Percentiles rank a stretch among this genome's conserved stretches.
Evolutionary conservation across 1,139 yeast genomes (phyloP).

Genomic region (Eremothecium gossypii): DNA sequence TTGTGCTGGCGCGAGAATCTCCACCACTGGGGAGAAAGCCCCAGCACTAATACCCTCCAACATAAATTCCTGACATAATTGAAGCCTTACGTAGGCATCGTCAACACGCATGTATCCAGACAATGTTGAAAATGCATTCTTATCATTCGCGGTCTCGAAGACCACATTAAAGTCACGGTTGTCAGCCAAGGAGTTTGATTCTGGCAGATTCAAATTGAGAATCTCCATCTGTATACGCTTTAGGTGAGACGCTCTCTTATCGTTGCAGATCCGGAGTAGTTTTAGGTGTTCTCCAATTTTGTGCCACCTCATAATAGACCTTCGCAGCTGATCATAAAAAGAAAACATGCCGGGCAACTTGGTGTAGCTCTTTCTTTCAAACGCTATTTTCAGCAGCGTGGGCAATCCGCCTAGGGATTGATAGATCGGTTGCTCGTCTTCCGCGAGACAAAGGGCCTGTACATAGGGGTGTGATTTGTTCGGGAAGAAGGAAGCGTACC

Average conservation of each 20-base stretch:
- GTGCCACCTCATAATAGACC: constrained; percentile 21
- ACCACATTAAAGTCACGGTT: constrained; percentile 21
- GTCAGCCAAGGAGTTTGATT: constrained; percentile 15
- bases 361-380: constrained; percentile 24
- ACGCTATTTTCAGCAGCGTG: constrained; percentile 20
- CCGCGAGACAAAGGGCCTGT: constrained; percentile 10
- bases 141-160: constrained; percentile 12
- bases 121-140: constrained; percentile 5
- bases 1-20: constrained; percentile 2
- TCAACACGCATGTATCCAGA: constrained; percentile 14
- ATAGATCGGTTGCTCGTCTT: constrained; percentile 16
- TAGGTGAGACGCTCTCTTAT: constrained; percentile 18
- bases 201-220: constrained; percentile 2
- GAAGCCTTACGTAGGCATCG: constrained; percentile 12
- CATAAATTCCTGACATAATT: constrained; percentile 19
- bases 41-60: constrained; percentile 16
- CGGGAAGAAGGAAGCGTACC: constrained; percentile 38
- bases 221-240: constrained; percentile 12
- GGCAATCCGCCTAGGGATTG: constrained; percentile 19
- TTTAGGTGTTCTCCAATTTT: constrained; percentile 17
- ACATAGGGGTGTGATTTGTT: constrained; percentile 21
- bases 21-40: constrained; percentile 11
- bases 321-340: constrained; percentile 15
- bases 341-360: constrained; percentile 27
- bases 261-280: constrained; percentile 24